Conservation (phyloP, 495 filamentous ascomycete species). For the Neurospora sp. region DNA sequence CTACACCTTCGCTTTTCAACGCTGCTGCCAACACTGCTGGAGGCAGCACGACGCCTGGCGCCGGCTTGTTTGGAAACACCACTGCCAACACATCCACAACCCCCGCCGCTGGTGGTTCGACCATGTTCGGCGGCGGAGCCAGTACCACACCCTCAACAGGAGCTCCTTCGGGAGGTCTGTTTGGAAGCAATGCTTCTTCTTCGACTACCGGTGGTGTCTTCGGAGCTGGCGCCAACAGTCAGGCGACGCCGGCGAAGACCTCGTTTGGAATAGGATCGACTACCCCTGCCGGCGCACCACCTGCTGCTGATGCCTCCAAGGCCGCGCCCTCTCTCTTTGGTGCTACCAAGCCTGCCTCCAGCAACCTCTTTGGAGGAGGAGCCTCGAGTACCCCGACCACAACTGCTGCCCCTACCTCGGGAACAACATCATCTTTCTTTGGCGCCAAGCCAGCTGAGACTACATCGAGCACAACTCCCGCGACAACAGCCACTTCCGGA, state of each 20-base stretch:
- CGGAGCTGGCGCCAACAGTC: background rate
- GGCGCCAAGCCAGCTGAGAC: background rate
- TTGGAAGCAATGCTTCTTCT: constrained; percentile 28
- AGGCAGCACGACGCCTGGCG: constrained; percentile 1
- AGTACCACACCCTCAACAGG: background rate
- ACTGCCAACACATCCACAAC: constrained; percentile 9
- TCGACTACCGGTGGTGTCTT: constrained; percentile 16
- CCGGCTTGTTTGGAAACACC: constrained; percentile 16
- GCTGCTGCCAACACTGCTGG: constrained; percentile 12
- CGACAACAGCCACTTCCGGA: background rate
- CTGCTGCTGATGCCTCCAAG: constrained; percentile 5
- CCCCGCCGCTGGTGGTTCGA: constrained; percentile 1
- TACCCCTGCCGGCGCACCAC: background rate
- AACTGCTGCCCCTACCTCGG: background rate
- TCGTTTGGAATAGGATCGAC: constrained; percentile 13
- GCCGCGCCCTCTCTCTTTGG: constrained; percentile 8
- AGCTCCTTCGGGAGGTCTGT: constrained; percentile 9
- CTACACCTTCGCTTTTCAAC: constrained; percentile 13
- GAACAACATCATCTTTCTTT: constrained; percentile 2
- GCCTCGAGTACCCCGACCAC: background rate
- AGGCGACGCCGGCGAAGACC: constrained; percentile 21
- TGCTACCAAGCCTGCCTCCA: background rate
- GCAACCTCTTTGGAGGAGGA: background rate
- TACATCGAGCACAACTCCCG: background rate
- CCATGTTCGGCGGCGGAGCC: background rate